Base-by-base conservation (phyloP, 2,329 filamentous ascomycete genomes). In the Cephalotrichum gorgonifer region DNA sequence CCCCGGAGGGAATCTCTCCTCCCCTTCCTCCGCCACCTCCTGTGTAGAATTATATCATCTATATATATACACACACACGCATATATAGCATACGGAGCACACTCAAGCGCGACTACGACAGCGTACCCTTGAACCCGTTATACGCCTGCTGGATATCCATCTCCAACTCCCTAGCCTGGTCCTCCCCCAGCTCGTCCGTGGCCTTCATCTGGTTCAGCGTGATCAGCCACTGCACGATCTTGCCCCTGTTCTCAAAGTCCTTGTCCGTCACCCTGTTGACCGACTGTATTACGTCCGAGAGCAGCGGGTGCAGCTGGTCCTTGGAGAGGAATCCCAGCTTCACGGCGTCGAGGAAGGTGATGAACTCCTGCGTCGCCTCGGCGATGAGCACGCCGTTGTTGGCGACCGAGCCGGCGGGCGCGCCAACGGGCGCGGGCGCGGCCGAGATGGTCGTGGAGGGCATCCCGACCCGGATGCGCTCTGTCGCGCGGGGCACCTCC, bases 211-310 rank as follows among this genome's bases (percentile, higher is more conserved):
- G 90, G 63, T 98, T 98, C 54, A 98, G 73, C 6, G 88, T 86
- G 59, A 98, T 98, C 56, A 98, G 75, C 93, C 93, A 98, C 64
- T 96, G 90, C 50, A 98, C 89, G 58, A 98, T 97, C 75, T 97
- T 97, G 58, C 87, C 89, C 56, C 94, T 84, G 62, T 85, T 90
- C 57, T 97, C 90, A 63, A 98, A 98, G 59, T 97, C 91, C 54
- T 84, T 80, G 63, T 95, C 89, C 3, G 91, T 96, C 54, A 98
- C 93, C 61, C 94, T 93, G 68, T 97, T 97, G 55, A 96, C 91
- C 3, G 88, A 90, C 61, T 96, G 91, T 53, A 98, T 98, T 17
- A 96, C 88, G 58, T 97, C 93, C 1, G 90, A 91, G 2, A 98
- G 76, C 20, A 98, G 73, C 3, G 93, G 93, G 62, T 98, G 94